A percentile compares a stretch with the other conserved stretches of the same genome.
These are phyloP conservation scores for Mortierella claussenii DNA, from an alignment of 192 early-diverging fungal genomes.

Conservation along the genomic window DNA sequence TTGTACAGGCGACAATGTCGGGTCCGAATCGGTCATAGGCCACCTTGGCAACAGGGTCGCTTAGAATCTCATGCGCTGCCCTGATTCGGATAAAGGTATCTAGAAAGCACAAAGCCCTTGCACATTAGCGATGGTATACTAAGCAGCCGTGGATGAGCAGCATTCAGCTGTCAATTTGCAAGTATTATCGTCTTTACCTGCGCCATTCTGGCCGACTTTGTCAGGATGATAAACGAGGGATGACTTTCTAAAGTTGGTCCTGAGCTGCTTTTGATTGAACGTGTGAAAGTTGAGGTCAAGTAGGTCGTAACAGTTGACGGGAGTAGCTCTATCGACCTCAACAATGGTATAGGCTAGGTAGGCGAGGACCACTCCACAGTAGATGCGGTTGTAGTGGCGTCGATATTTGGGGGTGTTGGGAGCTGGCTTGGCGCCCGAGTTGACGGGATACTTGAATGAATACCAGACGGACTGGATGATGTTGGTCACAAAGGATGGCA, in stretches of 20 bases:
- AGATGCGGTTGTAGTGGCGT: slow-evolving; percentile 55
- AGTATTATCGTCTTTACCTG: slow-evolving; percentile 12
- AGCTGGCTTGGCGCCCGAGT: slow-evolving; percentile 47
- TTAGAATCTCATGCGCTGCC: slow-evolving; percentile 49
- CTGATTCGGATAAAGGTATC: slow-evolving; percentile 51
- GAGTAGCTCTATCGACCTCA: slow-evolving; percentile 46
- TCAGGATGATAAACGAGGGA: slow-evolving; percentile 52
- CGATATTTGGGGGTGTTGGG: slow-evolving; percentile 48
- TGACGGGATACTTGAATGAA: slow-evolving; percentile 44
- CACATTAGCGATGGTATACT: no score
- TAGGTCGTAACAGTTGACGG: slow-evolving; percentile 52
- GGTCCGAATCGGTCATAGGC: slow-evolving; percentile 58
- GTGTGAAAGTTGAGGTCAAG: slow-evolving; percentile 43
- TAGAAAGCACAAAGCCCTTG: neutral
- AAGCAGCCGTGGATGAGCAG: no score
- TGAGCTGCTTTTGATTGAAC: slow-evolving; percentile 51
- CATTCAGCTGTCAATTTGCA: no score
- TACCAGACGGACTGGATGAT: slow-evolving; percentile 56
- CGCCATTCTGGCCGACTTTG: slow-evolving; percentile 39
- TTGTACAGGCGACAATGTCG: slow-evolving; percentile 30
- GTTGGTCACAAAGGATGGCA: slow-evolving; percentile 52
- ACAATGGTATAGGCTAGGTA: slow-evolving; percentile 58
- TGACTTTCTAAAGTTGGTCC: slow-evolving; percentile 52
- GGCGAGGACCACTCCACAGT: slow-evolving; percentile 46
- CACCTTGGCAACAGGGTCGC: slow-evolving; percentile 36